Evolutionary conservation across 163 green algal genomes (phyloP).

Genomic region (Scenedesmus sp.): DNA sequence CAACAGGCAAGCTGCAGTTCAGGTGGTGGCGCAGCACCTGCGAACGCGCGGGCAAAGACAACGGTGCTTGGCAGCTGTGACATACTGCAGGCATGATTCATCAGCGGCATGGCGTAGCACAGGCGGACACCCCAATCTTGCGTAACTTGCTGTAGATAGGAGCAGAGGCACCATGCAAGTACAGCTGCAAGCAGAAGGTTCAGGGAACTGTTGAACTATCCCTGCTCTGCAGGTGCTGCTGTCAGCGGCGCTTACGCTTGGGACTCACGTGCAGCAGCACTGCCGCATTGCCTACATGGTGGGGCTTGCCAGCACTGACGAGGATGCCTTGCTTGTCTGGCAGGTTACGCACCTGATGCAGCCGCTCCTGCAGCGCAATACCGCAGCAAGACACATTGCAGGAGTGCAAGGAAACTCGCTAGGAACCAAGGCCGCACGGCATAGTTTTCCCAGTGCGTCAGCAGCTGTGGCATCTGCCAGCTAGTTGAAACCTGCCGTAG

Average conservation of each 20-base stretch:
- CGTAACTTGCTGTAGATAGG: too few relatives aligned
- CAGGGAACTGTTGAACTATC: too few relatives aligned
- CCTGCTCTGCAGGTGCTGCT: too few relatives aligned
- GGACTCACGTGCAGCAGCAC: conserved; percentile 37
- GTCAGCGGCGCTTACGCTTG: too few relatives aligned
- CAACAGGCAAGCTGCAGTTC: conserved; percentile 35
- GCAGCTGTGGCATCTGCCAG: background rate
- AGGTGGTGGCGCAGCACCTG: conserved; percentile 17
- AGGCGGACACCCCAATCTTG: too few relatives aligned
- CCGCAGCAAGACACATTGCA: background rate
- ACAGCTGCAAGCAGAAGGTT: too few relatives aligned
- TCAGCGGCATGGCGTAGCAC: too few relatives aligned
- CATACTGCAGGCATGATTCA: too few relatives aligned
- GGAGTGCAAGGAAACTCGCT: background rate
- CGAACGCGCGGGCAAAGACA: background rate
- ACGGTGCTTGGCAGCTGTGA: background rate
- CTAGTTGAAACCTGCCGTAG: background rate
- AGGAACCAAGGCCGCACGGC: too few relatives aligned
- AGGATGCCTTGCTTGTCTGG: conserved; percentile 38
- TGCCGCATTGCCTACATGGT: background rate
- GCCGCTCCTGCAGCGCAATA: background rate
- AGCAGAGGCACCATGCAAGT: too few relatives aligned
- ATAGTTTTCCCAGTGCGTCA: too few relatives aligned
- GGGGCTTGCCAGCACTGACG: conserved; percentile 31
- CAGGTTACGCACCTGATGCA: background rate